Evolutionary conservation across 257 asterid genomes (phyloP), one percentile per base, ranked within the genome.

Genomic region (Cordia subcordata): DNA sequence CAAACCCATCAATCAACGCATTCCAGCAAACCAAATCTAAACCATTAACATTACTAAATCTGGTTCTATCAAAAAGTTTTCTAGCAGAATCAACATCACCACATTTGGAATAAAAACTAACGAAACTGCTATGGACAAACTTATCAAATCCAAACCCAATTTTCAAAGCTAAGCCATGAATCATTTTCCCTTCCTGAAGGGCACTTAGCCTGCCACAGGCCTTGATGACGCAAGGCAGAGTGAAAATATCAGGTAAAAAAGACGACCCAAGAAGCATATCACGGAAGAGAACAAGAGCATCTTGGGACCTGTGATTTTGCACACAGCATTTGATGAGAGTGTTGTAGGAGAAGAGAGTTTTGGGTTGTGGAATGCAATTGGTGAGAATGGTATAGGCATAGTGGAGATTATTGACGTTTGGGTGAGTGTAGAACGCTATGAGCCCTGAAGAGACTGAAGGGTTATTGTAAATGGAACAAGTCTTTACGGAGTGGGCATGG

Each of bases 1-100:
- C 55, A 15, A 55, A 45, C 23, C 69, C 63, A 64, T 64, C 69
- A 60, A 64, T 22, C 62, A 64, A 64, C 37, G 61, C 16, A 56
- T 64, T 64, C 67, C 67, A 62, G 9, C 37, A 62, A 50, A 50
- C 53, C 59, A 10, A 42, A 14, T 42, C 47, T 2, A 42, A 11
- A 14, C 12, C 15, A 42, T 42, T 42, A 14, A 42, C 15, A 8
- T 42, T 42, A 42, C 8, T 62, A 8, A n/a, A 18, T 13, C 3
- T 8, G 59, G 45, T 62, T 51, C 17, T 62, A 20, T 62, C 59
- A 38, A 62, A 62, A 10, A 62, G 32, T 51, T 62, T 50, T n/a
- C 39, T 21, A 5, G 59, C 59, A 32, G 62, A 55, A 12, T 32
- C 55, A 55, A 55, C n/a, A 19, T 64, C 63, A 13, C 63, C 57